These are phyloP conservation scores for Phytophthora pluvialis DNA, from an alignment of 352 stramenopile species.

Conservation along the genomic window DNA sequence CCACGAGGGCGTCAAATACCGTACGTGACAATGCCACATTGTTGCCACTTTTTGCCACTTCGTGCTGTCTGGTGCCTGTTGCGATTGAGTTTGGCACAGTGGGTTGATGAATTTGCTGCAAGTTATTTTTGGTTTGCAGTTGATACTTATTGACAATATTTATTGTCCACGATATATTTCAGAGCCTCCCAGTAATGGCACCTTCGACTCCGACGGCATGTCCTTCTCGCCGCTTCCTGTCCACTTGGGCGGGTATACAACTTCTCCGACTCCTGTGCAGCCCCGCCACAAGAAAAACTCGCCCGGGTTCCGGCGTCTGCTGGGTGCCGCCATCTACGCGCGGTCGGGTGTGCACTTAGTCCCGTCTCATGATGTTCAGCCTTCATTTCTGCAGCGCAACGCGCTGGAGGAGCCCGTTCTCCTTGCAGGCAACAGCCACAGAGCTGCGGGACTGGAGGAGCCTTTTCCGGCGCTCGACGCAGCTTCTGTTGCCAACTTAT, in stretches of 20 bases:
- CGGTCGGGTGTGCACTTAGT: constrained; percentile 56
- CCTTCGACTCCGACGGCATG: constrained; percentile 33
- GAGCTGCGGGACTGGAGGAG: constrained; percentile 31
- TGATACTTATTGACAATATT: not conserved
- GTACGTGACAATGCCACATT: constrained; percentile 19
- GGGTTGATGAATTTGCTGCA: not conserved
- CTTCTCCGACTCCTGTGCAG: constrained; percentile 12
- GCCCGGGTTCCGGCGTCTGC: constrained; percentile 52
- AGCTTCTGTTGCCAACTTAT: constrained; percentile 38
- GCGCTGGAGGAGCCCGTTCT: constrained; percentile 58
- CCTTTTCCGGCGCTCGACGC: constrained; percentile 46
- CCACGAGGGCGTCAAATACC: constrained; percentile 45
- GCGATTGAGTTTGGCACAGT: not conserved
- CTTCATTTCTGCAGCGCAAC: constrained; percentile 50
- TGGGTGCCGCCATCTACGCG: constrained; percentile 55
- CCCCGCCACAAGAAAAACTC: constrained; percentile 54
- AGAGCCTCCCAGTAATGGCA: constrained; percentile 17
- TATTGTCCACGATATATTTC: not conserved
- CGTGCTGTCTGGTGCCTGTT: no score
- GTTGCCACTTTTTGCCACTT: not conserved
- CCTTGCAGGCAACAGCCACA: constrained; percentile 44
- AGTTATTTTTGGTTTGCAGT: not conserved
- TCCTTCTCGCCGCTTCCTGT: constrained; percentile 54
- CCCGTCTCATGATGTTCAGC: constrained; percentile 29
- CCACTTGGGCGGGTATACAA: constrained; percentile 34